Conservation (phyloP, 768 basidiomycete genomes). For the Paxillus ammoniavirescens region DNA sequence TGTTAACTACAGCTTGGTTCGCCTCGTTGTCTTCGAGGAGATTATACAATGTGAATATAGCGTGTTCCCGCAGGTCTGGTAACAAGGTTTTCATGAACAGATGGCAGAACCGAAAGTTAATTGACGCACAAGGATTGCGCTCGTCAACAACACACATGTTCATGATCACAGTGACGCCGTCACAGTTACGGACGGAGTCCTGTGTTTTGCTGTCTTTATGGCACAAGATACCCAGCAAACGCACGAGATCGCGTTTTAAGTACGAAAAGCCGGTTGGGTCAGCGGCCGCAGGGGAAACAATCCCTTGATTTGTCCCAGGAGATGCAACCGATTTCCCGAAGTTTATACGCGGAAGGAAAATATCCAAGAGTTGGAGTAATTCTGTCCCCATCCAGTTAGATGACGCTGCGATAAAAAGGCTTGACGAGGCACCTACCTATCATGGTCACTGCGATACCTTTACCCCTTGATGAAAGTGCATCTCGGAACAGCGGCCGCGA, state of each 20-base stretch:
- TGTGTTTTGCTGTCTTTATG: slow-evolving; percentile 65
- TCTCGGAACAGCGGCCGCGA: slow-evolving; percentile 45
- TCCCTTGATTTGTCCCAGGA: background rate
- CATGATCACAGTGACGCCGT: slow-evolving; percentile 80
- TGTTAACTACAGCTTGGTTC: slow-evolving; percentile 78
- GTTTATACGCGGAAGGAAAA: slow-evolving; percentile 83
- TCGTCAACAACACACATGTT: slow-evolving; percentile 90
- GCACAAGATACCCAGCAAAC: slow-evolving; percentile 76
- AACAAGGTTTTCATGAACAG: background rate
- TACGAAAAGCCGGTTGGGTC: slow-evolving; percentile 70
- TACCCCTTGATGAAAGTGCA: slow-evolving; percentile 36
- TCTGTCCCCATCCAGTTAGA: slow-evolving; percentile 41
- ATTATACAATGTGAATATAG: slow-evolving; percentile 80
- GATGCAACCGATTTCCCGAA: slow-evolving; percentile 60
- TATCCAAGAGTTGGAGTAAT: slow-evolving; percentile 69
- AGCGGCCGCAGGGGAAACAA: slow-evolving; percentile 21
- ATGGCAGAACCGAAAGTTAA: background rate
- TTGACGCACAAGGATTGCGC: slow-evolving; percentile 82
- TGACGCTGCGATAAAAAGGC: background rate
- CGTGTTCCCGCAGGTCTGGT: slow-evolving; percentile 83
- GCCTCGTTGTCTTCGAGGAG: slow-evolving; percentile 72
- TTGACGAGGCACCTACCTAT: slow-evolving; percentile 46
- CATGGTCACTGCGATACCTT: slow-evolving; percentile 51
- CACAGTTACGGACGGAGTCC: slow-evolving; percentile 66
- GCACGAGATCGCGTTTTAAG: slow-evolving; percentile 88